A percentile compares a stretch with the other conserved stretches of the same genome.
Conservation (phyloP, 2,329 filamentous ascomycete genomes). For the Xylariales sp. region DNA sequence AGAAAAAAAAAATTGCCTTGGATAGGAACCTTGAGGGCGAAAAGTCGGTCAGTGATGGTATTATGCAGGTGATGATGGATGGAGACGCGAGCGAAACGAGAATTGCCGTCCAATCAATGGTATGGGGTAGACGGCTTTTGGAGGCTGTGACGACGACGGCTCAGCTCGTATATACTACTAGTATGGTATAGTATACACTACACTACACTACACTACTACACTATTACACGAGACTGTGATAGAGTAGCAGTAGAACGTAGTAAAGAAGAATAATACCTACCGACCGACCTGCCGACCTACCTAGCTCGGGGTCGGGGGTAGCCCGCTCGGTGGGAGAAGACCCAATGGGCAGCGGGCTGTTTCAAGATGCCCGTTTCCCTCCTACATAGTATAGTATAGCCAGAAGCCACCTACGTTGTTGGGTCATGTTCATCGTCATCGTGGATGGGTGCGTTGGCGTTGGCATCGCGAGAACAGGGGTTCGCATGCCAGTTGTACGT, state of each 20-base stretch:
- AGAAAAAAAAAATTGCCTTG: not conserved
- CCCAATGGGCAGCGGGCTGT: slow-evolving; percentile 16
- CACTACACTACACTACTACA: too few species aligned
- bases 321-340: slow-evolving; percentile 13
- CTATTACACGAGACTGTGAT: too few species aligned
- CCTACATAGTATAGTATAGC: too few species aligned
- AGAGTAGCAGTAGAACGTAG: too few species aligned
- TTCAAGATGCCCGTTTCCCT: slow-evolving; percentile 14
- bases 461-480: slow-evolving; percentile 34
- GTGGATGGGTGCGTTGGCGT: slow-evolving; percentile 27
- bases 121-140: slow-evolving; percentile 12
- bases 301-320: slow-evolving; percentile 1
- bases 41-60: slow-evolving; percentile 30
- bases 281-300: not conserved
- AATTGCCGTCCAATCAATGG: slow-evolving; percentile 30
- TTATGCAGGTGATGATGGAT: slow-evolving; percentile 24
- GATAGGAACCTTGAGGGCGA: not conserved
- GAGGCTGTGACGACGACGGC: slow-evolving; percentile 9
- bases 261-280: too few species aligned
- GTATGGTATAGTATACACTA: too few species aligned
- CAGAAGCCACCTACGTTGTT: slow-evolving; percentile 4
- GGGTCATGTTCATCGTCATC: slow-evolving; percentile 19
- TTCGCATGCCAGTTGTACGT: slow-evolving; percentile 33
- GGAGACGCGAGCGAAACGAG: slow-evolving; percentile 18
- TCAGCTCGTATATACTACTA: slow-evolving; percentile 11